These are phyloP conservation scores for Blastobotrys arbuscula DNA, from an alignment of 1,139 yeast species.

Conservation along the genomic window DNA sequence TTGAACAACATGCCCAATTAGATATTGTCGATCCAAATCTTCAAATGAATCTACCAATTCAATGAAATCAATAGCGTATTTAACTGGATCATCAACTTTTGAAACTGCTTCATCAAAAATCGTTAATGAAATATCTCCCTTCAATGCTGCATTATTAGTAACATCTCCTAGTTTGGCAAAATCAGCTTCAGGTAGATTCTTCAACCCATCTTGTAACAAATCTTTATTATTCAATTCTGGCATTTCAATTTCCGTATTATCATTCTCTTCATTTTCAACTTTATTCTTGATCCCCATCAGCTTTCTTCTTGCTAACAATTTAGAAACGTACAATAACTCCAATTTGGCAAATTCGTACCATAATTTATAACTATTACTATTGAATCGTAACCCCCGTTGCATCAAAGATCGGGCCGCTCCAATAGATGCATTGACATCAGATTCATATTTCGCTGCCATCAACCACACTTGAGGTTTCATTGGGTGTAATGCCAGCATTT, in stretches of 20 bases:
- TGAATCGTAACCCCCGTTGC: constrained; percentile 81
- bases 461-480: constrained; percentile 87
- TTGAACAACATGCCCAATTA: constrained; percentile 58
- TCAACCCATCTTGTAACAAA: constrained; percentile 51
- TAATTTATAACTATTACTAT: constrained; percentile 62
- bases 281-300: constrained; percentile 73
- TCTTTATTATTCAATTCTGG: constrained; percentile 45
- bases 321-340: constrained; percentile 80
- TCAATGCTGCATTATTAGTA: constrained; percentile 82
- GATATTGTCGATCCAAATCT: constrained; percentile 62
- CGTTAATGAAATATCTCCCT: constrained; percentile 83
- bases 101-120: constrained; percentile 70
- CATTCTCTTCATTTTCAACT: constrained; percentile 42
- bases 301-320: constrained; percentile 75
- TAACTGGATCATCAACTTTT: constrained; percentile 11
- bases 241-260: constrained; percentile 29
- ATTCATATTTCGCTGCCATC: constrained; percentile 90
- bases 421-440: constrained; percentile 82
- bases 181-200: constrained; percentile 79
- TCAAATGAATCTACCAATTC: constrained; percentile 58
- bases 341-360: constrained; percentile 88
- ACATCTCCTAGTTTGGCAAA: constrained; percentile 80
- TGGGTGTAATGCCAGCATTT: constrained; percentile 83
- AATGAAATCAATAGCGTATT: constrained; percentile 39
- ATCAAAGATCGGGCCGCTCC: constrained; percentile 82